Base-by-base conservation (phyloP, 1,284 basidiomycete genomes). In the Mixia osmundae region DNA sequence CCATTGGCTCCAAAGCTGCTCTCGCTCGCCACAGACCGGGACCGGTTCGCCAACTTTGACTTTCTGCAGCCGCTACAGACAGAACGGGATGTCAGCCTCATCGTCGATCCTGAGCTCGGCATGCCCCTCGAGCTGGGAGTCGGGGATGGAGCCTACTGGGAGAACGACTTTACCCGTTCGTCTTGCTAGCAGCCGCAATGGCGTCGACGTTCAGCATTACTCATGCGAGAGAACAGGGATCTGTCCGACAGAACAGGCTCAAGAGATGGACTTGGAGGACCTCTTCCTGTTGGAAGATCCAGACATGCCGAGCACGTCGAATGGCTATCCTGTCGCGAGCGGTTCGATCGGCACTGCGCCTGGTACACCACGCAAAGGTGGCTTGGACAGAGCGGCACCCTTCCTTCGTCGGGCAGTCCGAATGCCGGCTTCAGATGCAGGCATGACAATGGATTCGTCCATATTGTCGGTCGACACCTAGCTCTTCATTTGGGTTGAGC, bases 1-100 rank as follows among this genome's bases (percentile, higher is more conserved):
- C 82, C 85, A 61, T 91, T 79, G 63, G 83, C 85, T 10, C 83
- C 85, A 25, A 89, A 89, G 58, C 61, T 91, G 12, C 64, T 94
- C 48, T 69, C 83, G 42, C 75, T 91, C 38, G 71, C 75, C 20
- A 89, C 85, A 22, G 69, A 76, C 52, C 72, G 80, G 9, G 64
- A 67, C 51, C 76, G 85, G 26, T 82, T 89, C 56, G 75, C 78
- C 16, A 68, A 68, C 20, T 76, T 79, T 12, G 72, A 76, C 49
- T 85, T 83, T 48, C 65, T 85, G 18, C 69, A 77, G 44, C 65
- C 71, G 14, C 61, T 91, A 28, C 75, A 76, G 1, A 69, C 72
- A 33, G 76, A 77, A 31, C 69, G 71, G 5, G 73, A 75, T 0
- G 55, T 89, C 8, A 82, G 85, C 0, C 82, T 94, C 77, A 73